phyloP scores from a whole-genome alignment of 768 basidiomycete genomes.

The Lactarius pseudohatsudake region DNA sequence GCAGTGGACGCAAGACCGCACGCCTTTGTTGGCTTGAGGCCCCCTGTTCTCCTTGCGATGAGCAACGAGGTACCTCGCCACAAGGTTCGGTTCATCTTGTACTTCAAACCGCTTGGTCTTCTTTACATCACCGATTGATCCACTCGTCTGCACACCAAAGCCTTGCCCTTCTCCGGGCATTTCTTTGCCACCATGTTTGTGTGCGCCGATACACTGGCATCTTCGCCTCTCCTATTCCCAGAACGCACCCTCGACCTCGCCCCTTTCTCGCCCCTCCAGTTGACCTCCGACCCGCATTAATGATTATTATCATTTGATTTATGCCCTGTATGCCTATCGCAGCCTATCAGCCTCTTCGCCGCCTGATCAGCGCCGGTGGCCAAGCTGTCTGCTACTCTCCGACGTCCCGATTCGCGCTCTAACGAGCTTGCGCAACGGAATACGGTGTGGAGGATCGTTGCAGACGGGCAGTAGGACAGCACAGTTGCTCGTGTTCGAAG shows the following conservation, averaged over 20 bases:
- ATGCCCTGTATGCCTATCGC: slow-evolving; percentile 30
- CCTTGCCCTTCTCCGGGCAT: slow-evolving; percentile 77
- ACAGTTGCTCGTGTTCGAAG: slow-evolving; percentile 2
- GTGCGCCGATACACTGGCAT: slow-evolving; percentile 75
- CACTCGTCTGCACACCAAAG: slow-evolving; percentile 53
- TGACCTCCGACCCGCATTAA: slow-evolving; percentile 24
- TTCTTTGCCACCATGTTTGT: slow-evolving; percentile 53
- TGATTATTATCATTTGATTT: slow-evolving; percentile 31
- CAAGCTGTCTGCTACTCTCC: slow-evolving; percentile 29
- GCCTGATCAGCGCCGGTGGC: slow-evolving; percentile 47
- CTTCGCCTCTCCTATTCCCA: slow-evolving; percentile 39
- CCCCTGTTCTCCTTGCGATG: slow-evolving; percentile 41
- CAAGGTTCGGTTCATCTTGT: slow-evolving; percentile 54
- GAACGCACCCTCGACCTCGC: slow-evolving; percentile 29
- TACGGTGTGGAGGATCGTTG: slow-evolving; percentile 12
- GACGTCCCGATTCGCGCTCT: slow-evolving; percentile 29
- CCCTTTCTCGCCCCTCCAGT: slow-evolving; percentile 24
- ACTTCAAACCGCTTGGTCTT: slow-evolving; percentile 33
- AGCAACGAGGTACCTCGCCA: slow-evolving; percentile 52
- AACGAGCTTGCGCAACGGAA: slow-evolving; percentile 21
- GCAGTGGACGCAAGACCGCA: slow-evolving; percentile 70
- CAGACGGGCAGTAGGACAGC: slow-evolving; percentile 9
- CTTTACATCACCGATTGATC: slow-evolving; percentile 46
- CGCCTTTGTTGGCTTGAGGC: slow-evolving; percentile 53
- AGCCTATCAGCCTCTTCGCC: slow-evolving; percentile 29